These are phyloP conservation scores for Pseudogymnoascus sp. DNA, from an alignment of 2,329 filamentous ascomycete genomes.

Conservation along the genomic window DNA sequence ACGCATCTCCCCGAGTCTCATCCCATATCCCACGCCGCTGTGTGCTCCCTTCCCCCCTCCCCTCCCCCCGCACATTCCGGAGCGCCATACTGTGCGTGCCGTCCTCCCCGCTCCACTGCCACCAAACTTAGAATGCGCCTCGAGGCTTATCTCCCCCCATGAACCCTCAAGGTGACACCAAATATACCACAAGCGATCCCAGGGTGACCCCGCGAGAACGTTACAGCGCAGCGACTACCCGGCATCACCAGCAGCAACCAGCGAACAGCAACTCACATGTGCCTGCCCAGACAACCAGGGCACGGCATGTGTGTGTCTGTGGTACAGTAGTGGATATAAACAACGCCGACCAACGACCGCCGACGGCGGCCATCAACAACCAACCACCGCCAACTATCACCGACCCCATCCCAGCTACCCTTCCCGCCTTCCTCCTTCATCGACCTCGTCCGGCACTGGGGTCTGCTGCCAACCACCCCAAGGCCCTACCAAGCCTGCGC, in stretches of 20 bases:
- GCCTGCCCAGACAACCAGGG: constrained; percentile 1
- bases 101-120: background rate
- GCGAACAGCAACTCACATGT: background rate
- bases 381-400: background rate
- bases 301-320: background rate
- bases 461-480: background rate
- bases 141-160: background rate
- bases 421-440: constrained; percentile 1
- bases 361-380: background rate
- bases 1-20: background rate
- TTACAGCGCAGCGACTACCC: background rate
- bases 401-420: background rate
- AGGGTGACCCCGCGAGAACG: background rate
- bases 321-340: background rate
- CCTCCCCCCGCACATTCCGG: background rate
- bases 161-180: background rate
- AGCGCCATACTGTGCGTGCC: background rate
- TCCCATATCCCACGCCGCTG: background rate
- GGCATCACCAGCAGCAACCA: background rate
- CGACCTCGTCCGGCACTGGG: background rate
- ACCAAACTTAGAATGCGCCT: constrained; percentile 1
- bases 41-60: background rate
- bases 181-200: background rate
- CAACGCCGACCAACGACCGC: background rate
- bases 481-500: background rate